Evolutionary conservation across 73 alveolate species (phyloP), one percentile per base, ranked within the genome.

Genomic region (Vitrella brassicaformis): DNA sequence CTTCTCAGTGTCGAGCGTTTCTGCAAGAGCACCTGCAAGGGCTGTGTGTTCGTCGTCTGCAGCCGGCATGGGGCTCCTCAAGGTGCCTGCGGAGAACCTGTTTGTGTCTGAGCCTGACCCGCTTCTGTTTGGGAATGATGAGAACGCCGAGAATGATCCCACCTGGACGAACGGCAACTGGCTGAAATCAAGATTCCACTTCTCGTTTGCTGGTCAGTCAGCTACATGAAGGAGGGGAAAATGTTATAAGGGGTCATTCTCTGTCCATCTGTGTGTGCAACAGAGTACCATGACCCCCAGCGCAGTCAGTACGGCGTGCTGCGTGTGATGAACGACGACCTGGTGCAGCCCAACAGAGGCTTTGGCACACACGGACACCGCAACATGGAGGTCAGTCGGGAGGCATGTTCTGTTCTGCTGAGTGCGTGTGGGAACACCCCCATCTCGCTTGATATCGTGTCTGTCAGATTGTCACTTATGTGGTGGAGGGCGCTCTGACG

Each of bases 241-340:
- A 39, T 39, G 56, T 14, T 8, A 39, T 39, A 14, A 39, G 22
- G 4, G 56, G 14, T 14, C 56, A 8, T 39, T 39, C 22, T 39
- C 14, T 39, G 56, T 39, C 56, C 14, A 4, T 39, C 56, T 39
- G 56, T 39, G 4, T 39, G 56, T 39, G 56, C 14, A 8, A 14
- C 56, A 10, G 83, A 76, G 46, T 76, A 76, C 27, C 14, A 65
- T 25, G 19, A 45, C 19, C 47, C 28, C 31, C 22, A 14, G 14
- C 75, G 69, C 8, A 0, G 27, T 71, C 39, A 25, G 25, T 82
- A 71, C 28, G 89, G 89, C 0, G 85, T 75, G 56, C 71, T 82
- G 68, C 32, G 85, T 27, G 89, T 82, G 30, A 74, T 82, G 85
- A 82, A 82, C 45, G 89, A 82, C 69, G 89, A 82, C 31, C 28